Base-by-base conservation (phyloP, 805 yeast species). In the Cyberlindnera misumaiensis region DNA sequence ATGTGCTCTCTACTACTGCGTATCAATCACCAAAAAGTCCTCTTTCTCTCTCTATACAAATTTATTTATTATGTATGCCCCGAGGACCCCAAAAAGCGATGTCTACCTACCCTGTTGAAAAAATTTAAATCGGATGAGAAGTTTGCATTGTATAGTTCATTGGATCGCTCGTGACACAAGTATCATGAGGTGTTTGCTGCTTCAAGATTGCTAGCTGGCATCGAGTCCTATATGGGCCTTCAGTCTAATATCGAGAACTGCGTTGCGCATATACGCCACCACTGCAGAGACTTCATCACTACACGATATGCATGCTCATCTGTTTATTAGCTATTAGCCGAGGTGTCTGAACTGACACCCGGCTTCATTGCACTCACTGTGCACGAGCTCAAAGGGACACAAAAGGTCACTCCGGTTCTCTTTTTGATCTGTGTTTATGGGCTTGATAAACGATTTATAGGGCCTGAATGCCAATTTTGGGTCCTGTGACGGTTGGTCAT, bases 311-410 rank as follows among this genome's bases (percentile, higher is more conserved):
- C 10, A 20, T 20, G 24, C 5, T 20, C 24, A 20, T 20, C 24
- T 8, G 24, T 20, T 8, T 20, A 20, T 20, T 20, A 15, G 16
- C 17, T 30, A 16, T 30, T 12, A 32, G 18, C 35, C 35, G 28
- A 52, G 38, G 36, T 55, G 59, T 28, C 39, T 43, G 34, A 55
- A 52, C 34, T 44, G 34, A 28, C 59, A 55, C 6, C 16, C 44
- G 8, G 35, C 34, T 15, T 51, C 56, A 9, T 38, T 27, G 32
- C 59, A 55, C 6, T 28, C 17, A 11, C 53, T 49, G 36, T 44
- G 48, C 13, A 45, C 36, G 17, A 52, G 40, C 16, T 53, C 52
- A 28, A 53, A 34, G 3, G 57, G 56, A 34, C 57, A 53, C 15
- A 53, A 22, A 20, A 38, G 46, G 12, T 35, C 47, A 17, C 33